phyloP scores from a whole-genome alignment of 2,329 filamentous ascomycete genomes.

The Pyrenochaeta sp. region DNA sequence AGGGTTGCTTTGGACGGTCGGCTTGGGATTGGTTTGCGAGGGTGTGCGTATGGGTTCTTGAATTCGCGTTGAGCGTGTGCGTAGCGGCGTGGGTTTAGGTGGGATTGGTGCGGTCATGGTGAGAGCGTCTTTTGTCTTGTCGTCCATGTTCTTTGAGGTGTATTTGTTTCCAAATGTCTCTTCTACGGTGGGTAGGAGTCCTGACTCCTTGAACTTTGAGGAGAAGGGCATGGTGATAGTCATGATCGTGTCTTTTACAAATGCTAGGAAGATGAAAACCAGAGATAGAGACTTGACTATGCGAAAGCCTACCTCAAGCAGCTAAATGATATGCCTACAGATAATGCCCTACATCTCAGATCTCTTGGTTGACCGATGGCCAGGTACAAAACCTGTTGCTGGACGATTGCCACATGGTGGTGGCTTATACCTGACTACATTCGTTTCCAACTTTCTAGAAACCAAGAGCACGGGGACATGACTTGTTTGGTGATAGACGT shows the following conservation, averaged over 20 bases:
- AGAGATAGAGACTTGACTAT: background rate
- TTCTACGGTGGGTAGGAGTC: constrained; percentile 3
- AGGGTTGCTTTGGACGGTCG: background rate
- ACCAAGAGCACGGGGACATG: constrained; percentile 6
- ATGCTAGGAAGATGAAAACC: too few relatives aligned
- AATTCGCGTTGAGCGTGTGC: constrained; percentile 30
- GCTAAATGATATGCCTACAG: background rate
- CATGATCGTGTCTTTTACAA: background rate
- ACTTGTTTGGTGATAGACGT: constrained; percentile 12
- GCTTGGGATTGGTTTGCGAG: constrained; percentile 9
- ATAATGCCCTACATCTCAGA: background rate
- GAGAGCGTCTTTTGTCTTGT: constrained; percentile 13
- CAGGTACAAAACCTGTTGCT: constrained; percentile 34
- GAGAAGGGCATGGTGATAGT: background rate
- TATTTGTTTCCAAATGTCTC: constrained; percentile 1
- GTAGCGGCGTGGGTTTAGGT: constrained; percentile 15
- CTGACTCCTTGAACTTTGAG: constrained; percentile 1
- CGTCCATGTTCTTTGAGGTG: background rate
- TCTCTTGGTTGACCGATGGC: background rate
- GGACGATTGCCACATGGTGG: constrained; percentile 6
- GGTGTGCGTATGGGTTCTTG: constrained; percentile 15
- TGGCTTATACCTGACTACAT: constrained; percentile 3
- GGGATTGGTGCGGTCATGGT: background rate
- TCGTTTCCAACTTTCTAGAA: background rate
- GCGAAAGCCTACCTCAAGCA: background rate